Percentiles rank a stretch among this genome's conserved stretches.
Evolutionary conservation across 176 grass and related monocot genomes (phyloP).

Genomic region (Oryza brachyantha): DNA sequence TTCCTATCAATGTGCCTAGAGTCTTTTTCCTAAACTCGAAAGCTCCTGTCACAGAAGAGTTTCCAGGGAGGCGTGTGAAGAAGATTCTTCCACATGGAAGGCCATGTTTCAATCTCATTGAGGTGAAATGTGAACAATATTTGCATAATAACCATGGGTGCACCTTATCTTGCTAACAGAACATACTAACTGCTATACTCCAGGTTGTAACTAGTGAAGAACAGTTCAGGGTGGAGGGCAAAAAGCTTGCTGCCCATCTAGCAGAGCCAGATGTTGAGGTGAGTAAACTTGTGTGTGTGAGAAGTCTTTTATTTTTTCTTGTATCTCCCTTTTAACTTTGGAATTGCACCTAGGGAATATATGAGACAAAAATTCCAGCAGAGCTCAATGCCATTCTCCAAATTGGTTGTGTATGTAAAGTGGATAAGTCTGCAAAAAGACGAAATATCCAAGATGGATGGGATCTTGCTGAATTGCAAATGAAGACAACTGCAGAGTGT

Average conservation of each 20-base stretch:
- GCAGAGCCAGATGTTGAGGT: slow-evolving; percentile 96
- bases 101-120: slow-evolving; percentile 87
- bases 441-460: slow-evolving; percentile 82
- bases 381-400: slow-evolving; percentile 76
- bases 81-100: slow-evolving; percentile 96
- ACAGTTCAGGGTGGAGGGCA: slow-evolving; percentile 80
- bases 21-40: slow-evolving; percentile 87
- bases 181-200: slow-evolving; percentile 26
- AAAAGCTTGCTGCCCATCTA: slow-evolving; percentile 83
- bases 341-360: slow-evolving; percentile 69
- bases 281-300: background rate
- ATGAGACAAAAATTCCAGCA: slow-evolving; percentile 79
- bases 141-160: slow-evolving; percentile 18
- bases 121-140: slow-evolving; percentile 53
- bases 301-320: slow-evolving; percentile 10
- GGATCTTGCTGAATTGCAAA: slow-evolving; percentile 78
- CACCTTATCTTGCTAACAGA: slow-evolving; percentile 19
- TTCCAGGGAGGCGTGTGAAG: slow-evolving; percentile 85
- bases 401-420: slow-evolving; percentile 96
- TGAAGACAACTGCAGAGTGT: slow-evolving; percentile 97
- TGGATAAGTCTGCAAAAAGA: slow-evolving; percentile 65
- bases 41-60: slow-evolving; percentile 76
- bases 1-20: slow-evolving; percentile 74
- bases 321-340: slow-evolving; percentile 19
- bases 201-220: slow-evolving; percentile 92